Base-by-base conservation (phyloP, 441 rosid species). In the Syzygium syzygioides region DNA sequence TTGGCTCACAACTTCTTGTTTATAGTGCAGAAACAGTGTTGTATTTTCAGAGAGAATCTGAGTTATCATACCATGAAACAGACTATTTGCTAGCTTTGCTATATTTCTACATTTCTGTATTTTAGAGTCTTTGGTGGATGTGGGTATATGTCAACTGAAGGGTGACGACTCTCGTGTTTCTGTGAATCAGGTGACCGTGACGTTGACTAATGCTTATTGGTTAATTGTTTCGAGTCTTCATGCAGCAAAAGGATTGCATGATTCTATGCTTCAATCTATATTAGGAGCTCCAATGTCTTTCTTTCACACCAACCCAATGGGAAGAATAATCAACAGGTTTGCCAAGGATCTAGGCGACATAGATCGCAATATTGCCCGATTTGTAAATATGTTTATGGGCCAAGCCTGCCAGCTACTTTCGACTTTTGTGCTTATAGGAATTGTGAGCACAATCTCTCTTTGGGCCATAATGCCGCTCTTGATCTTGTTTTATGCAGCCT, bases 401-500 rank as follows among this genome's bases (percentile, higher is more conserved):
- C 96, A 94, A 87, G 92, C 95, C 54, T 94, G 94, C 45, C 99
- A 96, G 95, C 98, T 98, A 68, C 95, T 98, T 91, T 97, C 99
- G 62, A 98, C 99, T 66, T 93, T 98, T 90, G 94, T 95, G 86
- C 94, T 97, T 92, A 97, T 98, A 85, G 99, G 99, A 86, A 94
- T 97, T 89, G 96, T 98, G 87, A 98, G 98, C 98, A 95, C 99
- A 56, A 94, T 97, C 93, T 98, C 99, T 87, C 92, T 98, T 87
- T 98, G 99, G 99, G 98, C 99, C 90, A 96, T 98, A 92, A 92
- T 96, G 98, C 99, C 99, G 25, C 96, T 97, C 87, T 90, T 98
- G 96, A 93, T 96, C 87, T 91, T 96, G 93, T 98, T 98, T 93
- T 96, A 96, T 93, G 96, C 96, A 56, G 96, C 99, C 87, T 98